Base-by-base conservation (phyloP, 1,139 yeast genomes). In the Diutina scorzettiae region DNA sequence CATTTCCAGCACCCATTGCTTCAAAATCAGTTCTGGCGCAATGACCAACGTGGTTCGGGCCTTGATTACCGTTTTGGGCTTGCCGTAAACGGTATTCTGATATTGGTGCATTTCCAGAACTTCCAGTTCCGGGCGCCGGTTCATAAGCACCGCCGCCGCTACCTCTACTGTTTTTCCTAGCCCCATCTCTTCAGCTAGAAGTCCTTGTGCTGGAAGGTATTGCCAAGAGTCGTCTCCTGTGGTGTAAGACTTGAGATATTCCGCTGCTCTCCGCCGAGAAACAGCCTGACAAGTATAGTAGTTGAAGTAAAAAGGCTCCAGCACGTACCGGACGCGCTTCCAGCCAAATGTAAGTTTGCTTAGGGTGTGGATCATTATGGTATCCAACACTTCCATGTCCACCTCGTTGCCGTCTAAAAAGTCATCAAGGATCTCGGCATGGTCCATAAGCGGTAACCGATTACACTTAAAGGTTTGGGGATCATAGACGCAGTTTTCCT, bases 121-220 rank as follows among this genome's bases (percentile, higher is more conserved):
- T 48, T 79, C 81, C 14, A 53, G 56, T 0, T 48, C 42, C 0
- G 71, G 71, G 17, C 85, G 57, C 21, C 66, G 76, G 55, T 89
- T 81, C 43, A 79, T 54, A 3, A 79, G 55, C 0, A 81, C 60
- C 29, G 87, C 60, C 0, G 95, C 68, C 2, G 86, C 66, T 6
- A 86, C 65, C 56, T 91, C 98, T 2, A 91, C 79, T 0, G 97
- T 89, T 55, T 91, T 91, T 0, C 98, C 98, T 4, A 91, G 68
- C 0, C 98, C 97, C 98, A 91, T 91, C 58, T 91, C 97, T 55
- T 89, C 97, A 1, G 93, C 82, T 32, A 89, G 58, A 7, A 89
- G 61, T 0, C 91, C 95, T 29, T 39, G 27, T 6, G 34, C 41
- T 8, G 31, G 34, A 2, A 39, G 20, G 12, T n/a, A n/a, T 11